Conservation (phyloP, 2,329 filamentous ascomycete genomes). For the Phyllosticta citrichinensis region DNA sequence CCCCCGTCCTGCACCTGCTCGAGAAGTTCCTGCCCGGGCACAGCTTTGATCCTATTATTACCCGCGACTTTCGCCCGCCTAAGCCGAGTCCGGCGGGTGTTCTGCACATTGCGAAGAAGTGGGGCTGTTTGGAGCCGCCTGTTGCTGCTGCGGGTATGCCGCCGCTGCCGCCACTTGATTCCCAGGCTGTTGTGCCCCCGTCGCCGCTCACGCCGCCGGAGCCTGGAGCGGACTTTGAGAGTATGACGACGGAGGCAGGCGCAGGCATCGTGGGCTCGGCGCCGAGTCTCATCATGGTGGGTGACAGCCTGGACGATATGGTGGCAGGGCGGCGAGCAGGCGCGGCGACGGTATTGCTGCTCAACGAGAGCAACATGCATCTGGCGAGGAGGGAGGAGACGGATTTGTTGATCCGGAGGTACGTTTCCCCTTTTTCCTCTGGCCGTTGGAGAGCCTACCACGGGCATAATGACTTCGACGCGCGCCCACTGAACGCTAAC, state of each 20-base stretch:
- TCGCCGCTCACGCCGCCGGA: conserved; percentile 21
- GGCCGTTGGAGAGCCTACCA: background rate
- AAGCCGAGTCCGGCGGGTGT: conserved; percentile 87
- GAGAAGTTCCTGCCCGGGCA: conserved; percentile 60
- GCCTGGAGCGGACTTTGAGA: background rate
- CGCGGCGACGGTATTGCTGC: conserved; percentile 79
- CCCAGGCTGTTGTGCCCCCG: background rate
- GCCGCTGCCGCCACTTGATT: background rate
- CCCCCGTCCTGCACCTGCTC: conserved; percentile 65
- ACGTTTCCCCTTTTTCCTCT: background rate
- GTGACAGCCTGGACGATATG: conserved; percentile 79
- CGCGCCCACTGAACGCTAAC: background rate
- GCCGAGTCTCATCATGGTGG: conserved; percentile 40
- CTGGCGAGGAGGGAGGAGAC: conserved; percentile 64
- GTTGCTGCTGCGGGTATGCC: background rate
- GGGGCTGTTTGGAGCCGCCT: conserved; percentile 40
- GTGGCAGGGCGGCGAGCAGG: conserved; percentile 74
- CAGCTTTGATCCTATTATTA: conserved; percentile 69
- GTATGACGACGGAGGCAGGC: conserved; percentile 14
- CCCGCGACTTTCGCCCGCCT: conserved; percentile 69
- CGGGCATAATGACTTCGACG: background rate
- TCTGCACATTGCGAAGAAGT: conserved; percentile 68
- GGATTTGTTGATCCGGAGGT: conserved; percentile 55
- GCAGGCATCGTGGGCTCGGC: conserved; percentile 15
- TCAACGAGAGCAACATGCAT: conserved; percentile 69